These are phyloP conservation scores for Metschnikowia bowlesiae DNA, from an alignment of 805 yeast genomes.

Conservation along the genomic window DNA sequence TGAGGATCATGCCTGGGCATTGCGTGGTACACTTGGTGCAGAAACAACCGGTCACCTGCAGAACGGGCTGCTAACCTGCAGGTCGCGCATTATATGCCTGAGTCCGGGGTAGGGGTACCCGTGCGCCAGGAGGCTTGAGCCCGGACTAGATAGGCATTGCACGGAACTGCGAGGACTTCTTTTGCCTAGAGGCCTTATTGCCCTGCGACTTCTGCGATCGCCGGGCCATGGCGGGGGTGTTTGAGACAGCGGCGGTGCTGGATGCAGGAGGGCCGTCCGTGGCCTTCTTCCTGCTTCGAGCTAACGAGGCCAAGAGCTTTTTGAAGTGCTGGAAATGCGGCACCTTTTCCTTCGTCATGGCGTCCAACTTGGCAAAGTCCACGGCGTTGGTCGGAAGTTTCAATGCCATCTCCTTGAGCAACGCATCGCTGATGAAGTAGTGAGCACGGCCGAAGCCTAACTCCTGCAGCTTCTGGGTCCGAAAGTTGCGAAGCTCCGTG, in stretches of 20 bases:
- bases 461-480: slow-evolving; percentile 41
- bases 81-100: not conserved
- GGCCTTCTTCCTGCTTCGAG: slow-evolving; percentile 28
- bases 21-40: not conserved
- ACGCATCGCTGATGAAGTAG: slow-evolving; percentile 23
- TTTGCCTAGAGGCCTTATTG: not conserved
- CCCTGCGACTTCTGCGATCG: not conserved
- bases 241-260: not conserved
- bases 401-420: slow-evolving; percentile 52
- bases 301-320: slow-evolving; percentile 27
- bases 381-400: slow-evolving; percentile 48
- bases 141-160: not conserved
- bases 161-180: slow-evolving; percentile 1
- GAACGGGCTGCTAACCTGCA: not conserved
- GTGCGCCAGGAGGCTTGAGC: not conserved
- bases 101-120: slow-evolving; percentile 1
- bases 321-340: slow-evolving; percentile 38
- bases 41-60: not conserved
- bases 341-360: slow-evolving; percentile 28
- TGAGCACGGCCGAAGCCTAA: slow-evolving; percentile 27
- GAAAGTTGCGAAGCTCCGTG: slow-evolving; percentile 35
- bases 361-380: slow-evolving; percentile 41
- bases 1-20: not conserved
- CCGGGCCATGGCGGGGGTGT: not conserved
- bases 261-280: not conserved